Percentiles rank a stretch among this genome's conserved stretches.
phyloP scores from a whole-genome alignment of 2,329 filamentous ascomycete genomes.

The Mycosphaerella sp. region DNA sequence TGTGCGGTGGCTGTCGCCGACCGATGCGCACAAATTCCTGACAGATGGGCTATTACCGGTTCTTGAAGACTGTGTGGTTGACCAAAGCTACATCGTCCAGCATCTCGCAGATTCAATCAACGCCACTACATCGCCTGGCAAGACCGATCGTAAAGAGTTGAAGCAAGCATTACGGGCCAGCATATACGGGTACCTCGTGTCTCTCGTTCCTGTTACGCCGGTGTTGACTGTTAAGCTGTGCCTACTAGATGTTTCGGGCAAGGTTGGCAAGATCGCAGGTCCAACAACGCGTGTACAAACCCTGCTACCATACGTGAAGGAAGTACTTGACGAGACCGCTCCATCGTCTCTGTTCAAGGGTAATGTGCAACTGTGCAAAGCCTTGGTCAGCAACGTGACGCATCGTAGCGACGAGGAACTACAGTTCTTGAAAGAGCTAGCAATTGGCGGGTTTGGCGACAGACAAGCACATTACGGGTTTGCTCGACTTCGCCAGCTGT shows the following conservation, averaged over 20 bases:
- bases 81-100: constrained; percentile 62
- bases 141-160: constrained; percentile 36
- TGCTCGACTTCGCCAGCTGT: constrained; percentile 62
- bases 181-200: constrained; percentile 65
- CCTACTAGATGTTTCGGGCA: constrained; percentile 66
- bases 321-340: constrained; percentile 58
- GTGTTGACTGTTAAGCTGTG: constrained; percentile 62
- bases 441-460: constrained; percentile 39
- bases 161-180: constrained; percentile 59
- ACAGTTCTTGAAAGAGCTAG: constrained; percentile 47
- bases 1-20: constrained; percentile 53
- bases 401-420: constrained; percentile 55
- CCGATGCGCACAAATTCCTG: constrained; percentile 57
- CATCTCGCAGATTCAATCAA: constrained; percentile 58
- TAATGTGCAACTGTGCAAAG: constrained; percentile 44
- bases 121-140: constrained; percentile 24
- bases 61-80: constrained; percentile 80
- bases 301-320: constrained; percentile 66
- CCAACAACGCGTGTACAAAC: constrained; percentile 61
- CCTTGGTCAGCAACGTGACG: constrained; percentile 49
- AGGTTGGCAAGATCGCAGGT: constrained; percentile 65
- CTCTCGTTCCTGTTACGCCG: constrained; percentile 65
- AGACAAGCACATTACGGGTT: constrained; percentile 57
- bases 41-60: constrained; percentile 63
- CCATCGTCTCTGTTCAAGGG: constrained; percentile 39